Evolutionary conservation across 176 grass and related monocot species (phyloP).

Genomic region (Pontederia paniculata): DNA sequence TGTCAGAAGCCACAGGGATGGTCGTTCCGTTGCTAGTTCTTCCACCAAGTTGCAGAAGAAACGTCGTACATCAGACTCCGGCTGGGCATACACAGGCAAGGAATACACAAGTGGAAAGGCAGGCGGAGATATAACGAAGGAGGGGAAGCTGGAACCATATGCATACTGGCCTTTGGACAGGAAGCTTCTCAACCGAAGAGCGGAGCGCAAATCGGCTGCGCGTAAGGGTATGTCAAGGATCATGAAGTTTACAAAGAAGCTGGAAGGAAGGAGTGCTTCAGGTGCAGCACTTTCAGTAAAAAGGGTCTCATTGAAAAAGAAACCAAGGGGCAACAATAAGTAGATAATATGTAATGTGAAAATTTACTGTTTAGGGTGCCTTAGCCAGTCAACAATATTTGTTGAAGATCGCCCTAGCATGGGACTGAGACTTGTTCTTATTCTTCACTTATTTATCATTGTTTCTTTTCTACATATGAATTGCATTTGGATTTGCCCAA

Average conservation of each 20-base stretch:
- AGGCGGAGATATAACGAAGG: slow-evolving; percentile 67
- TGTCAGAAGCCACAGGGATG: slow-evolving; percentile 30
- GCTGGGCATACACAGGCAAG: slow-evolving; percentile 75
- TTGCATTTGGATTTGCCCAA: too few species aligned
- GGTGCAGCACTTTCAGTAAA: slow-evolving; percentile 37
- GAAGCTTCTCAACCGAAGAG: slow-evolving; percentile 75
- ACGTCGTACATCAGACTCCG: slow-evolving; percentile 39
- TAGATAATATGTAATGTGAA: neutral
- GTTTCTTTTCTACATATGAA: too few species aligned
- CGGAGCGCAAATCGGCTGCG: slow-evolving; percentile 53
- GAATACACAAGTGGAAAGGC: slow-evolving; percentile 83
- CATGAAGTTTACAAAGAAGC: slow-evolving; percentile 68
- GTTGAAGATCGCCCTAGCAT: too few species aligned
- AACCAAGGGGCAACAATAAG: slow-evolving; percentile 29
- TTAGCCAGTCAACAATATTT: too few species aligned
- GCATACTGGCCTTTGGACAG: slow-evolving; percentile 86
- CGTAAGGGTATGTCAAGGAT: slow-evolving; percentile 75
- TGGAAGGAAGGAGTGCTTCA: slow-evolving; percentile 78
- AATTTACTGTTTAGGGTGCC: neutral
- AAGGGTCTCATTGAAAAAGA: slow-evolving; percentile 25
- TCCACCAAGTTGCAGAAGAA: slow-evolving; percentile 23
- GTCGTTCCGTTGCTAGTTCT: slow-evolving; percentile 21
- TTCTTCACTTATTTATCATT: too few species aligned
- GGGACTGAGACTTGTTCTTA: too few species aligned
- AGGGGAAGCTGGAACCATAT: slow-evolving; percentile 88